Conservation (phyloP, 257 asterid species). For the Cruciata laevipes region DNA sequence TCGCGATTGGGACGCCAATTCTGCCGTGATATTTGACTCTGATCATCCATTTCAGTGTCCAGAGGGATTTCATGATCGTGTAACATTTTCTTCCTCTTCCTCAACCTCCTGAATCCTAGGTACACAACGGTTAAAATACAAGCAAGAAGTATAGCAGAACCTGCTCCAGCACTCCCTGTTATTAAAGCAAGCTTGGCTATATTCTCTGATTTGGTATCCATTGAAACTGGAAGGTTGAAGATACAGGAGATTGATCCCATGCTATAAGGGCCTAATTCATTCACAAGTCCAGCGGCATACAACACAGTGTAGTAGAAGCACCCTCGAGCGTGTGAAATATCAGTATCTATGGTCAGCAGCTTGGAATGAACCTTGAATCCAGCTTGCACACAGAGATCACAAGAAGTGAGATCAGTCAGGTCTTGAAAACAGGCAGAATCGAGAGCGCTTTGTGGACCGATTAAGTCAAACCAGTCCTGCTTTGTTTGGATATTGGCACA, state of each 20-base stretch:
- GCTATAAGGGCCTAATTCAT: constrained; percentile 45
- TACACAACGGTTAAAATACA: constrained; percentile 21
- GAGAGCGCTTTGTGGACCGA: constrained; percentile 33
- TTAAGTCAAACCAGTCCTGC: constrained; percentile 31
- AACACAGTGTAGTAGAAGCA: constrained; percentile 47
- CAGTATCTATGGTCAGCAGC: constrained; percentile 32
- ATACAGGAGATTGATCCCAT: constrained; percentile 47
- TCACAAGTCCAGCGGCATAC: constrained; percentile 54
- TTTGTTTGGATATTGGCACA: constrained; percentile 42
- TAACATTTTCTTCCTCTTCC: constrained; percentile 11
- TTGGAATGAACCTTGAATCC: constrained; percentile 43
- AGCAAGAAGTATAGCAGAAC: constrained; percentile 21
- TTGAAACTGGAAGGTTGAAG: constrained; percentile 41
- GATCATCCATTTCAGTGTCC: constrained; percentile 15
- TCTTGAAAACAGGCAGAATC: constrained; percentile 33
- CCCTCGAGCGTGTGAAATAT: constrained; percentile 35
- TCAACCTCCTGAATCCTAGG: constrained; percentile 15
- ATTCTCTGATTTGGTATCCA: constrained; percentile 4
- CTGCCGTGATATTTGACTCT: constrained; percentile 18
- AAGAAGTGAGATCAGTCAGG: constrained; percentile 31
- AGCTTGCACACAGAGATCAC: constrained; percentile 49
- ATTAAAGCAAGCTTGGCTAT: constrained; percentile 15
- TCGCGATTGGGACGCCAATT: constrained; percentile 45
- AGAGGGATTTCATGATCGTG: background rate
- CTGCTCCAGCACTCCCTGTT: constrained; percentile 33